Conservation (phyloP, 805 yeast species). For the Wickerhamiella domercqiae region DNA sequence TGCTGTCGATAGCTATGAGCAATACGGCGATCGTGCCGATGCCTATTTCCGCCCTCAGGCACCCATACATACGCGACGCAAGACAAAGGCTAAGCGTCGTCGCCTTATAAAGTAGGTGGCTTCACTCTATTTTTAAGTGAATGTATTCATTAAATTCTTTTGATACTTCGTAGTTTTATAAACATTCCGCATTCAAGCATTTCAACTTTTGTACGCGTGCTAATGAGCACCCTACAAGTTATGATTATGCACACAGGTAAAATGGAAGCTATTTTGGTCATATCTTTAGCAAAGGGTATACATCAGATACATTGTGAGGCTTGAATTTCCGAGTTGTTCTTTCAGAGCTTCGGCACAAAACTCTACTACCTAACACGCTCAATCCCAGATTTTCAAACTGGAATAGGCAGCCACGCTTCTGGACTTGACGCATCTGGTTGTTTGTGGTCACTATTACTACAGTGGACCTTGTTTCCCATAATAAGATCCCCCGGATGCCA, state of each 20-base stretch:
- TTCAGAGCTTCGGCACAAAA: conserved; percentile 60
- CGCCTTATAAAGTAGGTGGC: too few relatives aligned
- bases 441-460: conserved; percentile 46
- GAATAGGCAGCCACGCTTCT: conserved; percentile 55
- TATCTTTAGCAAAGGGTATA: conserved; percentile 17
- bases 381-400: conserved; percentile 29
- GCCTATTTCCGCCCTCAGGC: neutral
- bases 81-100: neutral
- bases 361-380: conserved; percentile 68
- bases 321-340: conserved; percentile 77
- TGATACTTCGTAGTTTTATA: neutral
- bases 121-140: neutral
- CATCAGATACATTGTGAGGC: conserved; percentile 54
- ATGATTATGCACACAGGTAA: too few relatives aligned
- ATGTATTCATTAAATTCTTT: neutral
- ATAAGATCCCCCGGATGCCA: conserved; percentile 58
- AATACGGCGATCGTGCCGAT: conserved; percentile 6
- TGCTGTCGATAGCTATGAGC: conserved; percentile 4
- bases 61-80: neutral
- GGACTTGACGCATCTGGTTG: conserved; percentile 32
- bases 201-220: neutral
- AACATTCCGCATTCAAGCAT: neutral
- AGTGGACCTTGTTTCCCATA: conserved; percentile 69
- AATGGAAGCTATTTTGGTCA: neutral
- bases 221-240: too few relatives aligned